Evolutionary conservation across 164 flowering plant species (phyloP), one percentile per base, ranked within the genome.

Genomic region (Berberis vulgaris): DNA sequence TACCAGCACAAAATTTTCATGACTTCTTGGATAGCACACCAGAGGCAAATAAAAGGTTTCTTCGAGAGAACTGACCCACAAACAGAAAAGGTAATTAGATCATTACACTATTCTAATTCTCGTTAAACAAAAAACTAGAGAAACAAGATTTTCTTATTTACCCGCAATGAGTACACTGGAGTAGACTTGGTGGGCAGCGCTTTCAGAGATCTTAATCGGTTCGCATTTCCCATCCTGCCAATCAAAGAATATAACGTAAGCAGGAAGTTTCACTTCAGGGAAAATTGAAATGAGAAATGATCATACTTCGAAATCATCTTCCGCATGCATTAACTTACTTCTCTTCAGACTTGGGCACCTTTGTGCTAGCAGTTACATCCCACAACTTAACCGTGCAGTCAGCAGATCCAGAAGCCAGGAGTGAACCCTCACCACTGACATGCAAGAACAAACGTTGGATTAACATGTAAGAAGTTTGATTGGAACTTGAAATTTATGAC

Each of bases 331-430:
- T 9, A 70, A 72, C 95, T 80, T 79, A 94, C 99, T 78, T 87
- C 13, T 95, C 97, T 47, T 87, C 98, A 0, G 75, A 60, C 69
- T 66, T 83, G 26, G 80, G 69, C 13, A 62, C 66, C 72, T 86
- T 95, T 46, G 96, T 68, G 73, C 95, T 91, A 38, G 92, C 67
- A 44, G 80, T 81, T 52, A 95, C 96, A 78, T 95, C 99, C 99
- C 99, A 95, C 45, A 95, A 62, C 73, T 95, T 95, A 4, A 95
- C 95, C 6, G 94, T 88, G 79, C 87, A 88, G 74, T 95, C 98
- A 43, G 99, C 99, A 69, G 99, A 95, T 41, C 98, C 98, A 66
- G 99, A 95, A 47, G 99, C 99, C 56, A 95, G 86, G 45, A 95
- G 82, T 40, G 99, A 81, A 61, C 99, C 99, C 79, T 95, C 99